phyloP scores from a whole-genome alignment of 441 rosid genomes.

The Arabidopsis hybrid region DNA sequence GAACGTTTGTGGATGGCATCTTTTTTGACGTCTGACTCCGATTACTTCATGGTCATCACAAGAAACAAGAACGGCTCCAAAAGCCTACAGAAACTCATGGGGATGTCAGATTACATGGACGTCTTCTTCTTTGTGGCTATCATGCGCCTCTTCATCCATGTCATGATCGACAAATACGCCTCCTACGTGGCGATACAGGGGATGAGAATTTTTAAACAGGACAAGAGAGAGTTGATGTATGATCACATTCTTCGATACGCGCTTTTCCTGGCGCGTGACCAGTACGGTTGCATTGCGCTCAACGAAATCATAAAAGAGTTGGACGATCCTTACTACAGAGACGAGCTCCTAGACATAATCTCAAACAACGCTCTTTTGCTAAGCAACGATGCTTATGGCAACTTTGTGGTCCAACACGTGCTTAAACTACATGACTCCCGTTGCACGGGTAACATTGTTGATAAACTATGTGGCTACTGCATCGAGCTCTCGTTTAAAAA shows the following conservation, averaged over 20 bases:
- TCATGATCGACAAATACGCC: conserved; percentile 27
- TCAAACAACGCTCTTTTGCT: background rate
- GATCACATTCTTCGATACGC: background rate
- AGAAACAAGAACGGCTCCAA: conserved; percentile 15
- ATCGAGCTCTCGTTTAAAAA: conserved; percentile 6
- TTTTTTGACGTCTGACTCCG: conserved; percentile 12
- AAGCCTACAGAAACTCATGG: conserved; percentile 12
- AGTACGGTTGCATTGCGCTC: conserved; percentile 10
- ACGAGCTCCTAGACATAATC: background rate
- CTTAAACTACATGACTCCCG: background rate
- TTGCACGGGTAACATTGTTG: background rate
- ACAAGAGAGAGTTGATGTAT: background rate
- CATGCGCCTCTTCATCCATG: conserved; percentile 3
- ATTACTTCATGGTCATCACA: conserved; percentile 16
- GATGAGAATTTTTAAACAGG: background rate
- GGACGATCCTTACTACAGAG: background rate
- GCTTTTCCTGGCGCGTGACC: background rate
- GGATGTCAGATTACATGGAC: conserved; percentile 18
- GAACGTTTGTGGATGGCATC: background rate
- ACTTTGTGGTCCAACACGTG: conserved; percentile 26
- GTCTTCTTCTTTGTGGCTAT: background rate
- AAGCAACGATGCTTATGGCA: conserved; percentile 19
- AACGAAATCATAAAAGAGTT: background rate
- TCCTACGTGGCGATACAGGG: conserved; percentile 6
- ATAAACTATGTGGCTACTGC: background rate